Conservation (phyloP, 257 asterid genomes). For the Coffea canephora region DNA sequence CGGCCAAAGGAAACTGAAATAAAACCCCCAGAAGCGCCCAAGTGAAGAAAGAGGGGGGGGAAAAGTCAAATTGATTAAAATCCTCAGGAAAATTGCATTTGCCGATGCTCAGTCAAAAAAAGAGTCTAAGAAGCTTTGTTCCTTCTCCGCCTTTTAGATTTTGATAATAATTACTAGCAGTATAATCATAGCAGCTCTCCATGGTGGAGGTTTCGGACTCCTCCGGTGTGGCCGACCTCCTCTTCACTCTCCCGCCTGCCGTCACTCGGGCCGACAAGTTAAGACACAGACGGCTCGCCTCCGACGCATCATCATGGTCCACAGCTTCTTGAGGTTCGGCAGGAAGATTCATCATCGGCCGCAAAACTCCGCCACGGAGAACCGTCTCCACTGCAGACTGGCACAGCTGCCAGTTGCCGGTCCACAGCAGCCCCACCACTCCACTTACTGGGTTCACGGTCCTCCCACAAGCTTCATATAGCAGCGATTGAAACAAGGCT, state of each 20-base stretch:
- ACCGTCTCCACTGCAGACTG: slow-evolving; percentile 86
- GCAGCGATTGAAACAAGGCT: slow-evolving; percentile 77
- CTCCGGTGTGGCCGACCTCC: slow-evolving; percentile 47
- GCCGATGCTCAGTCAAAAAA: slow-evolving; percentile 23
- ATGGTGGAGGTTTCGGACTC: slow-evolving; percentile 71
- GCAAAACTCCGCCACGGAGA: slow-evolving; percentile 58
- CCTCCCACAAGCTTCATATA: slow-evolving; percentile 86
- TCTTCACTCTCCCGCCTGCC: slow-evolving; percentile 26
- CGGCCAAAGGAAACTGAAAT: slow-evolving; percentile 1
- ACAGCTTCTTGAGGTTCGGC: background rate
- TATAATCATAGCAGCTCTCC: slow-evolving; percentile 43
- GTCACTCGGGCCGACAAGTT: slow-evolving; percentile 21
- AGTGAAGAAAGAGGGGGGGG: background rate
- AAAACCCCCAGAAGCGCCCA: background rate
- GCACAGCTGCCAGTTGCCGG: slow-evolving; percentile 81
- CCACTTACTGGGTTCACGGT: slow-evolving; percentile 83
- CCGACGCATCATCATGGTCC: slow-evolving; percentile 20
- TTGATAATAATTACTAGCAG: slow-evolving; percentile 12
- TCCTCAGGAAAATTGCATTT: background rate
- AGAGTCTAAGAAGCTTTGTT: slow-evolving; percentile 50
- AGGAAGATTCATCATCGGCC: slow-evolving; percentile 33
- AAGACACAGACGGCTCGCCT: slow-evolving; percentile 24
- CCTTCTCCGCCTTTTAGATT: slow-evolving; percentile 28
- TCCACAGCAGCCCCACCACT: slow-evolving; percentile 70
- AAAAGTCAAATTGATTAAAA: background rate